Evolutionary conservation across 768 basidiomycete genomes (phyloP), one percentile per base, ranked within the genome.

Genomic region (Termitomyces sp.): DNA sequence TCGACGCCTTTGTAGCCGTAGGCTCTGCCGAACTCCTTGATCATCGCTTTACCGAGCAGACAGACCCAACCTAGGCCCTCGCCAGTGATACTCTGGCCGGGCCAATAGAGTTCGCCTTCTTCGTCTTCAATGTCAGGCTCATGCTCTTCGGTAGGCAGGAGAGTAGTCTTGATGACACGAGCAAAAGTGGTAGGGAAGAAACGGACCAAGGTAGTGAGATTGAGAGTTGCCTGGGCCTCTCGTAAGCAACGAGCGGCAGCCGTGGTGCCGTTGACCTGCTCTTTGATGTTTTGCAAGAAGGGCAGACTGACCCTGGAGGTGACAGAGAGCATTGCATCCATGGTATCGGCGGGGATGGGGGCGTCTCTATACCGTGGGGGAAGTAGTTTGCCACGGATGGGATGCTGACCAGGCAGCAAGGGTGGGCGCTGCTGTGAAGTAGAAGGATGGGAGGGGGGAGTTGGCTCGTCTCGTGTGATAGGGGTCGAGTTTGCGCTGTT

Each of bases 61-160:
- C 90, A 92, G n/a, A 91, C 84, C 90, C 90, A 92, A 22, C 86
- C 90, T 32, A 92, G 77, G 50, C 90, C 90, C 69, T 90, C 87
- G 44, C 88, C 88, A 32, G 80, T 87, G 58, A 84, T 75, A 36
- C 81, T 77, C 64, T 89, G 86, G 44, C 85, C 85, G 0, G 90
- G 90, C 90, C 90, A 92, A 66, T 84, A 89, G n/a, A 92, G 75
- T 65, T 92, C 90, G 61, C 90, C 88, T 68, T 90, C 90, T 62
- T 90, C 87, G 63, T 92, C 90, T 68, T 92, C 90, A 54, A 92
- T 82, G 61, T 92, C 90, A 12, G 87, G 86, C 60, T 91, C 88
- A 56, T 87, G 79, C 68, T 92, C 90, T 62, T 92, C 90, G 16
- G 77, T 77, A 0, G 80, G 75, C 0, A 77, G 73, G 52, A 90